Conservation (phyloP, 139 green algal species). For the Edaphochlamys debaryana region DNA sequence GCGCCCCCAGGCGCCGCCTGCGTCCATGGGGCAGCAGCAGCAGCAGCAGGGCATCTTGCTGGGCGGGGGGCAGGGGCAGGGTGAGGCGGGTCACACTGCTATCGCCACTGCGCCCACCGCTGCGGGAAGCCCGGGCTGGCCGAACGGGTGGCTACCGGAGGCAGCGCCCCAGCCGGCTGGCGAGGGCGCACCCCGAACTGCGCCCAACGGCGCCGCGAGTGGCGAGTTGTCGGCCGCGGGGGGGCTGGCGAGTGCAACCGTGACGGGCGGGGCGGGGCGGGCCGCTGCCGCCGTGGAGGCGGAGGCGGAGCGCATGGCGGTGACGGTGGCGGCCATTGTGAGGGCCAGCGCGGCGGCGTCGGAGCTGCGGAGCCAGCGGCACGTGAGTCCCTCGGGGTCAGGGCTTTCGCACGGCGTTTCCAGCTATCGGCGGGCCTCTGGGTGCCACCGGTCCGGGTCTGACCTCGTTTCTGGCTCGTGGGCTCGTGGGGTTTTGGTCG, state of each 20-base stretch:
- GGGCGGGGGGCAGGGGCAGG: no score
- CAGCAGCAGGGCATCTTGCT: no score
- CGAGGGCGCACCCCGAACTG: no score
- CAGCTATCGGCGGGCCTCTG: background rate
- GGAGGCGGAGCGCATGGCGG: background rate
- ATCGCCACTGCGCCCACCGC: no score
- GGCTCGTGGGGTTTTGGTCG: no score
- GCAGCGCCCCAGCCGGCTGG: no score
- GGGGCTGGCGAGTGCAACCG: background rate
- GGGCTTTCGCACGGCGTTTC: background rate
- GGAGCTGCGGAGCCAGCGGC: background rate
- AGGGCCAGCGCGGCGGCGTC: background rate
- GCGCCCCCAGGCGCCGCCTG: no score
- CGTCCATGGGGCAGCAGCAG: no score
- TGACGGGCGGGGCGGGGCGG: background rate
- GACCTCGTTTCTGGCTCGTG: no score
- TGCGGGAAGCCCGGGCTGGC: no score
- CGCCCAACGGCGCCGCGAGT: background rate
- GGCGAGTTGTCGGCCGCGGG: background rate
- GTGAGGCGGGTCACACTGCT: no score
- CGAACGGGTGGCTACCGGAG: no score
- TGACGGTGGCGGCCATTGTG: constrained; percentile 1
- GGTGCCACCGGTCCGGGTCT: background rate
- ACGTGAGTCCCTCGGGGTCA: background rate
- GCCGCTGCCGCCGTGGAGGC: background rate